These are phyloP conservation scores for Sechiopsis laciniata DNA, from an alignment of 306 rosid species.

Conservation along the genomic window DNA sequence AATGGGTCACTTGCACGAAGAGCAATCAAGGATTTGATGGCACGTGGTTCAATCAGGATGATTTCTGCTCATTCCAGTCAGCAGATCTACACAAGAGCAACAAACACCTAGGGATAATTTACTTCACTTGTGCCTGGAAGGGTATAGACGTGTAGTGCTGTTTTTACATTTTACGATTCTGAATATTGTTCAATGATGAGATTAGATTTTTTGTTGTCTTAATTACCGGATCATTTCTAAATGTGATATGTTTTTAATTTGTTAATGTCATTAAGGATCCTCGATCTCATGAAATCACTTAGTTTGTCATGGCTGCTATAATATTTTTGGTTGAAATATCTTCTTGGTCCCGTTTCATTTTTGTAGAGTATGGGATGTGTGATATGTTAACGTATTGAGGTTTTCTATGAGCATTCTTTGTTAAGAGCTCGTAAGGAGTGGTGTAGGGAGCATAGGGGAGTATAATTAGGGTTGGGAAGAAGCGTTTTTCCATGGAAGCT, in stretches of 20 bases:
- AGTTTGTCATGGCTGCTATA: no score
- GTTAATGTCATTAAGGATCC: not conserved
- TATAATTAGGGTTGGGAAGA: no score
- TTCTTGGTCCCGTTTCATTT: no score
- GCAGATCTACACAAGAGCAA: constrained; percentile 23
- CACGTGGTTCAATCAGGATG: constrained; percentile 19
- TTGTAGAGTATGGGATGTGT: no score
- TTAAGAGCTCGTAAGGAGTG: no score
- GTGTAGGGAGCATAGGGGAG: no score
- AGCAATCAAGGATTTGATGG: constrained; percentile 24
- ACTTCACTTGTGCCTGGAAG: not conserved
- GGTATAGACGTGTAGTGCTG: not conserved
- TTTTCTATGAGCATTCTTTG: no score
- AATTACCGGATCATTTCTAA: not conserved
- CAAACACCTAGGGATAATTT: constrained; percentile 13
- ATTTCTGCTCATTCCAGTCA: constrained; percentile 19
- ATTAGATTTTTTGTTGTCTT: not conserved
- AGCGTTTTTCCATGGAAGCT: no score
- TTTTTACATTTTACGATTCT: not conserved
- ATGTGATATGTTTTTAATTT: not conserved
- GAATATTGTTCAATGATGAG: not conserved
- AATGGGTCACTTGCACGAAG: constrained; percentile 19
- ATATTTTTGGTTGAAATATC: no score
- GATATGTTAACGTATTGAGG: no score
- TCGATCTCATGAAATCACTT: not conserved